Percentiles rank a stretch among this genome's conserved stretches.
phyloP scores from a whole-genome alignment of 2,329 filamentous ascomycete genomes.

The Phaeosphaeriaceae sp. region DNA sequence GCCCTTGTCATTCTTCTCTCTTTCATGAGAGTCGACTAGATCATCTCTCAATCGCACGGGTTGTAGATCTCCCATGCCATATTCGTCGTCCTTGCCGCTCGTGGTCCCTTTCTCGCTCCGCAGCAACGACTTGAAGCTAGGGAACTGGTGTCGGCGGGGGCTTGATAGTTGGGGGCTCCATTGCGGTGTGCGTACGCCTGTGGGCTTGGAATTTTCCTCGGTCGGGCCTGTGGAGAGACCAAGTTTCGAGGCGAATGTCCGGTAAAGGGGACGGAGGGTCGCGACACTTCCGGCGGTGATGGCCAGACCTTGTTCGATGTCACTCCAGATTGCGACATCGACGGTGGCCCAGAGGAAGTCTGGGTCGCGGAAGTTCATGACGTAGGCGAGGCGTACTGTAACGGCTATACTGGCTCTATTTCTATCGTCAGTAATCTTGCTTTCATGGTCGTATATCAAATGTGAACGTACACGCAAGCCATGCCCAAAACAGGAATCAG shows the following conservation, averaged over 20 bases:
- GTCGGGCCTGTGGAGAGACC: conserved; percentile 27
- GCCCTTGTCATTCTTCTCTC: conserved; percentile 31
- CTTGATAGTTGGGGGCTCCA: conserved; percentile 17
- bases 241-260: conserved; percentile 26
- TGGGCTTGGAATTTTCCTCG: conserved; percentile 14
- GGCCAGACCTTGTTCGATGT: conserved; percentile 47
- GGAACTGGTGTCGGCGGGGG: conserved; percentile 17
- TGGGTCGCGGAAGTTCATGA: conserved; percentile 43
- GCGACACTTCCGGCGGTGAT: conserved; percentile 47
- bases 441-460: neutral
- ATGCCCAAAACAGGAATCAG: conserved; percentile 59
- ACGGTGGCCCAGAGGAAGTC: conserved; percentile 48
- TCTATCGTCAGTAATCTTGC: conserved; percentile 2
- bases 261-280: conserved; percentile 47
- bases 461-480: conserved; percentile 57
- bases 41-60: conserved; percentile 40
- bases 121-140: conserved; percentile 34
- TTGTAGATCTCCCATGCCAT: conserved; percentile 28
- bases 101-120: conserved; percentile 27
- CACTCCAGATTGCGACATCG: conserved; percentile 49
- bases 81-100: conserved; percentile 29
- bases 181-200: conserved; percentile 26
- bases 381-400: conserved; percentile 43
- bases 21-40: conserved; percentile 20
- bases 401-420: conserved; percentile 44